Evolutionary conservation across 768 basidiomycete genomes (phyloP), one percentile per base, ranked within the genome.

Genomic region (Lyophyllum atratum): DNA sequence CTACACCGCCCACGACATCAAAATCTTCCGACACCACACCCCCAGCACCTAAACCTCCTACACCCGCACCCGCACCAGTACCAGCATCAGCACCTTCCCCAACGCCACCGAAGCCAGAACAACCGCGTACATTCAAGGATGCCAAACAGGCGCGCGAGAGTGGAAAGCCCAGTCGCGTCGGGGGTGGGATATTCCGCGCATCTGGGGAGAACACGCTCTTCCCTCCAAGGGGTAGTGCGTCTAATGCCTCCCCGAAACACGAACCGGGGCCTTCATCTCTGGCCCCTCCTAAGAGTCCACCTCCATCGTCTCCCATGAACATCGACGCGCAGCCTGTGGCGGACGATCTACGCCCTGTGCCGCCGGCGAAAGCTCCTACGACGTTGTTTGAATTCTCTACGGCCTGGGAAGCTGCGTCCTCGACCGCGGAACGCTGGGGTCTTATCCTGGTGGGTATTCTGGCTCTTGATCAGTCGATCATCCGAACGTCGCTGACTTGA

Each of bases 171-270:
- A 76, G 73, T 53, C 76, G 76, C 39, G 80, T 85, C 3, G 85
- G 87, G 0, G 90, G 89, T 8, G 90, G 90, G 0, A 87, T 93
- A 49, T 90, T 93, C 72, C 81, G 85, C 25, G 72, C 78, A 2
- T 78, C 83, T 12, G 91, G 90, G 1, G 74, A 81, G 17, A 82
- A 79, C 43, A 86, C 81, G 1, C 68, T 91, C 10, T 81, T 92
- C 58, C 65, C 76, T 15, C 73, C 70, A 19, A 63, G 74, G 49
- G 65, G 66, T 37, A 15, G 31, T 21, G 34, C 55, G 11, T 43
- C 57, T 19, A 25, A 60, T 12, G 9, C 57, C 40, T 48, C 26
- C 15, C 55, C 37, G 15, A 39, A 39, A 15, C 11, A 12, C 4
- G 37, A 19, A n/a, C n/a, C 17, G 19, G 15, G 2, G 22, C 19